Percentiles rank a stretch among this genome's conserved stretches.
phyloP scores from a whole-genome alignment of 2,329 filamentous ascomycete genomes.

The Colletotrichum gigasporum region DNA sequence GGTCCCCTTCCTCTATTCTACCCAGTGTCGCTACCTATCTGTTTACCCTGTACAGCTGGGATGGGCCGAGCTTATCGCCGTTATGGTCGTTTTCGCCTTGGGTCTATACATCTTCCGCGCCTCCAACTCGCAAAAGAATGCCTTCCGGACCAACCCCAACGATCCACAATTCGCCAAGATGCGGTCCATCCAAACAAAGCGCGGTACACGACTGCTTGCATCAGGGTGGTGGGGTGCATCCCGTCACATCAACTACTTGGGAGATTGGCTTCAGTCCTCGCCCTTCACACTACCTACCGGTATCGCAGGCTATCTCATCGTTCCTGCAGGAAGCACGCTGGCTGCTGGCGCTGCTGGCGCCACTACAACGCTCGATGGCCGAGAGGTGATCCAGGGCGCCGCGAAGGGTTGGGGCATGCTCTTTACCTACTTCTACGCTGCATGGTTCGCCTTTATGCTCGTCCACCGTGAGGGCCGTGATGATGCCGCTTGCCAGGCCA shows the following conservation, averaged over 20 bases:
- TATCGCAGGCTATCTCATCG: conserved; percentile 70
- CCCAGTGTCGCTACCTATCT: conserved; percentile 74
- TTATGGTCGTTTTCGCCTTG: conserved; percentile 65
- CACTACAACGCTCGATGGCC: conserved; percentile 59
- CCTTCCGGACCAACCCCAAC: conserved; percentile 75
- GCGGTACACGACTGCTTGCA: conserved; percentile 71
- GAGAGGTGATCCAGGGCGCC: conserved; percentile 70
- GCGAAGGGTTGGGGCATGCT: conserved; percentile 79
- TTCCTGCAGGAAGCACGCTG: conserved; percentile 45
- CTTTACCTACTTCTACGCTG: conserved; percentile 85
- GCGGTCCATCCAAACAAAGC: conserved; percentile 73
- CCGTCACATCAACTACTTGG: conserved; percentile 79
- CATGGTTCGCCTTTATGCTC: conserved; percentile 84
- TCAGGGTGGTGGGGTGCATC: conserved; percentile 80
- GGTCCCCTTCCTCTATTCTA: conserved; percentile 76
- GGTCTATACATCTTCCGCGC: conserved; percentile 79
- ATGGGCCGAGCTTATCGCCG: conserved; percentile 59
- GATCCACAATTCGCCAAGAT: conserved; percentile 72
- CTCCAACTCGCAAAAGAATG: conserved; percentile 79
- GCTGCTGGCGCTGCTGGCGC: conserved; percentile 42
- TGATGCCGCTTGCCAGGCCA: conserved; percentile 81
- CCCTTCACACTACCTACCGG: conserved; percentile 76
- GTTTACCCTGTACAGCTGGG: conserved; percentile 75
- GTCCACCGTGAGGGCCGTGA: conserved; percentile 82
- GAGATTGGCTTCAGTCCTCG: conserved; percentile 80